Evolutionary conservation across 139 green algal genomes (phyloP).

Genomic region (Micractinium conductrix): DNA sequence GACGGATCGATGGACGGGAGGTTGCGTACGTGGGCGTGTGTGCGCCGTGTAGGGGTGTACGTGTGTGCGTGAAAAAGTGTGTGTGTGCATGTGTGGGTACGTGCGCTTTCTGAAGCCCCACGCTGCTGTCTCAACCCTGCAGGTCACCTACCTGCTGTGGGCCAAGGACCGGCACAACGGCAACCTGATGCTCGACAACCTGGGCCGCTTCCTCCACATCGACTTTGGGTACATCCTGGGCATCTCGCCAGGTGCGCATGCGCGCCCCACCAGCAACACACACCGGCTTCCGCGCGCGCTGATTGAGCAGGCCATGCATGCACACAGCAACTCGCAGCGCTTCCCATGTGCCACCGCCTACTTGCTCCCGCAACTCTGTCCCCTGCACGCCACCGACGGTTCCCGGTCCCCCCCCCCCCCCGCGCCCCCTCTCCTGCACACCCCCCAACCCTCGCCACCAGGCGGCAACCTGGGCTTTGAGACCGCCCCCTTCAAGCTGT

Average conservation of each 20-base stretch:
- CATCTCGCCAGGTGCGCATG: slow-evolving; percentile 57
- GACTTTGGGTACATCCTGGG: slow-evolving; percentile 99
- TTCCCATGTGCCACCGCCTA: too few species aligned
- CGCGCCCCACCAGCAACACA: not conserved
- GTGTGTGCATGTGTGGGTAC: too few species aligned
- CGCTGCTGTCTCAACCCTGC: too few species aligned
- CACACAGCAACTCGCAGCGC: too few species aligned
- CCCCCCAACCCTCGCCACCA: not conserved
- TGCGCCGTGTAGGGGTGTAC: too few species aligned
- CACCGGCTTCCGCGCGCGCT: not conserved
- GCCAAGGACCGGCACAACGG: slow-evolving; percentile 98
- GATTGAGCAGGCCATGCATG: not conserved
- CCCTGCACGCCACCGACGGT: not conserved
- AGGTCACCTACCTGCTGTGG: slow-evolving; percentile 89
- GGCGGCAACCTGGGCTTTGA: slow-evolving; percentile 92
- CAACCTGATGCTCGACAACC: slow-evolving; percentile 95
- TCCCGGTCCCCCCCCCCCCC: too few species aligned
- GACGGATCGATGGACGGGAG: too few species aligned
- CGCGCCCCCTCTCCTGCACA: not conserved
- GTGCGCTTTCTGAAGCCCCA: too few species aligned
- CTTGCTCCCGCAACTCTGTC: too few species aligned
- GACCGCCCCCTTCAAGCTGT: slow-evolving; percentile 98
- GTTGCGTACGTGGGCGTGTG: too few species aligned
- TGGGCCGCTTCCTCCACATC: slow-evolving; percentile 97
- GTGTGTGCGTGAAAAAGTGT: too few species aligned